phyloP scores from a whole-genome alignment of 1,284 basidiomycete genomes.

The Sanghuangporus baumii region DNA sequence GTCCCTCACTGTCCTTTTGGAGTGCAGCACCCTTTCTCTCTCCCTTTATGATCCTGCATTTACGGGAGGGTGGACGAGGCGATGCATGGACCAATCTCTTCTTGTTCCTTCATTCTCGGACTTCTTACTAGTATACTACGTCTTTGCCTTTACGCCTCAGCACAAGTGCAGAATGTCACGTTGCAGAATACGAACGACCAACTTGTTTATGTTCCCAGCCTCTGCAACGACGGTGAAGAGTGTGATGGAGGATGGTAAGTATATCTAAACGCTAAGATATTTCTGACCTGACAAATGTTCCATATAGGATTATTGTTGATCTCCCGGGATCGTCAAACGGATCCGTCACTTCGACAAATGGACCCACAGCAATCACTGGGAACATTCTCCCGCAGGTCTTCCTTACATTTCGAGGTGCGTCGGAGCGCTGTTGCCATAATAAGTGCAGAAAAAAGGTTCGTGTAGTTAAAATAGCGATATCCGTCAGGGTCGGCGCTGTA shows the following conservation, averaged over 20 bases:
- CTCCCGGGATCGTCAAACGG: constrained; percentile 15
- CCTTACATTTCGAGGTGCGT: constrained; percentile 43
- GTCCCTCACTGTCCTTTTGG: neutral
- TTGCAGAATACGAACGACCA: constrained; percentile 35
- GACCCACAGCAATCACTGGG: constrained; percentile 30
- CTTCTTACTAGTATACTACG: neutral
- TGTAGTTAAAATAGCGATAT: constrained; percentile 5
- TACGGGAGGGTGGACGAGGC: neutral
- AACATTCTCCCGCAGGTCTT: constrained; percentile 50
- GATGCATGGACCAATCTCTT: neutral
- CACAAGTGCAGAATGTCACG: constrained; percentile 30
- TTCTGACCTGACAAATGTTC: constrained; percentile 25
- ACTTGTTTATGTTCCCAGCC: constrained; percentile 45
- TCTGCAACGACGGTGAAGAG: constrained; percentile 31
- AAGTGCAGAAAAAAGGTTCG: neutral
- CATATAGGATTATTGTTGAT: constrained; percentile 11
- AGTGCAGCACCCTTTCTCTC: neutral
- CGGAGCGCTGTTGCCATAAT: neutral
- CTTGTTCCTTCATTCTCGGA: neutral
- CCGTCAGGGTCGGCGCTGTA: constrained; percentile 39
- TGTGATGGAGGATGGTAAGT: constrained; percentile 46
- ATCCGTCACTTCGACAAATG: constrained; percentile 33
- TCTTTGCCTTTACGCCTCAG: neutral
- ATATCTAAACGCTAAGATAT: neutral
- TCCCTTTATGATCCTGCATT: neutral